A percentile compares a stretch with the other conserved stretches of the same genome.
Evolutionary conservation across 2,329 filamentous ascomycete species (phyloP).

Genomic region (Hirsutella rhossiliensis): DNA sequence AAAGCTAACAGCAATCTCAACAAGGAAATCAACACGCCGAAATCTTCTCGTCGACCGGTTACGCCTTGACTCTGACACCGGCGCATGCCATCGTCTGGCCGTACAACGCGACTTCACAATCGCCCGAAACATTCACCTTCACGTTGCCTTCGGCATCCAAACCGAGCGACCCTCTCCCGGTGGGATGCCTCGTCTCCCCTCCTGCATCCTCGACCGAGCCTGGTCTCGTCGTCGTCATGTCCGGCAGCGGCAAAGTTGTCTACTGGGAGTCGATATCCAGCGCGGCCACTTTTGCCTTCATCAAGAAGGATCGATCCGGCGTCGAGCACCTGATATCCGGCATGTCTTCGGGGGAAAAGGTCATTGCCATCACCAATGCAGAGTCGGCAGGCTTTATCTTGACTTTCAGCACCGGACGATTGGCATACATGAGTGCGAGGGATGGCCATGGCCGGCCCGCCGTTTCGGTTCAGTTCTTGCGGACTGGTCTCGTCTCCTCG

Average conservation of each 20-base stretch:
- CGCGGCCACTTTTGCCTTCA: constrained; percentile 71
- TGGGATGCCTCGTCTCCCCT: constrained; percentile 72
- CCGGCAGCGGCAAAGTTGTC: constrained; percentile 70
- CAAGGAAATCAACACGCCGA: constrained; percentile 53
- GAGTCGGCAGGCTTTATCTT: constrained; percentile 81
- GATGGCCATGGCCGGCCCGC: constrained; percentile 78
- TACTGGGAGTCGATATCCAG: constrained; percentile 95
- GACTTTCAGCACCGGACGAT: constrained; percentile 70
- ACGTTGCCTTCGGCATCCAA: constrained; percentile 63
- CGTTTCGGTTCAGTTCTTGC: constrained; percentile 68
- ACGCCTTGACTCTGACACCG: constrained; percentile 70
- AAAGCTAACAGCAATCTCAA: background rate
- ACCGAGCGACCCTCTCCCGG: constrained; percentile 58
- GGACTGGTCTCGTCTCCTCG: constrained; percentile 42
- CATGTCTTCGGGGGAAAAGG: constrained; percentile 66
- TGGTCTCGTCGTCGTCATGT: constrained; percentile 77
- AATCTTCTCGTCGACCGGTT: constrained; percentile 53
- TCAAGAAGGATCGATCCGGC: constrained; percentile 69
- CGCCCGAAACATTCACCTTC: constrained; percentile 70
- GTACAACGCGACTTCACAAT: constrained; percentile 57
- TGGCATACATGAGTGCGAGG: constrained; percentile 76
- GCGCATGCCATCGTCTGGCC: constrained; percentile 84
- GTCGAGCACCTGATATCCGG: constrained; percentile 64
- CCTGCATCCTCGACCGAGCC: constrained; percentile 69
- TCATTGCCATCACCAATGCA: constrained; percentile 67